Evolutionary conservation across 768 basidiomycete species (phyloP).

Genomic region (Leccinum truebloodii): DNA sequence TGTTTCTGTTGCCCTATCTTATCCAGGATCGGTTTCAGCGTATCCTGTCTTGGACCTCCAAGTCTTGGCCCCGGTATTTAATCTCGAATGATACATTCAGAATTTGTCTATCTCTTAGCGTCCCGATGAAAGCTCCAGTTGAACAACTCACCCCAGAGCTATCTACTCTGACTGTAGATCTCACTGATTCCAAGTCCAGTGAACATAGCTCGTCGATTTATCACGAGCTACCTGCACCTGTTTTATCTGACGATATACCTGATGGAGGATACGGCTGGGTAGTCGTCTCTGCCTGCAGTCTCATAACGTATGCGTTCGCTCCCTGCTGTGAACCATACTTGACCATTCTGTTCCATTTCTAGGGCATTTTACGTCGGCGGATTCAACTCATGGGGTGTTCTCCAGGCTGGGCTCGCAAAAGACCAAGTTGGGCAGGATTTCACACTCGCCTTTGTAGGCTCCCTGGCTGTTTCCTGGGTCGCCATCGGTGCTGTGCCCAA

Average conservation of each 20-base stretch:
- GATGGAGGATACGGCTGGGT: slow-evolving; percentile 39
- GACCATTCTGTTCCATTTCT: not conserved
- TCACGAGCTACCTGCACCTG: not conserved
- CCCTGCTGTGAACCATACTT: not conserved
- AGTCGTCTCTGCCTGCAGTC: slow-evolving; percentile 31
- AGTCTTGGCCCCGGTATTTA: not conserved
- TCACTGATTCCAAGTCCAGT: not conserved
- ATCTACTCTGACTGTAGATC: not conserved
- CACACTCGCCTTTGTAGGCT: slow-evolving; percentile 35
- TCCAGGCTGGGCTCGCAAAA: slow-evolving; percentile 33
- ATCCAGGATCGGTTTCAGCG: not conserved
- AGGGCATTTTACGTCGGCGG: slow-evolving; percentile 32
- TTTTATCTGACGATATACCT: slow-evolving; percentile 18
- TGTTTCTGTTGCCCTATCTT: not conserved
- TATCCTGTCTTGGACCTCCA: not conserved
- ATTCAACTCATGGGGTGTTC: slow-evolving; percentile 34
- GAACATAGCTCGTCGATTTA: not conserved
- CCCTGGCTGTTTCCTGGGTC: slow-evolving; percentile 29
- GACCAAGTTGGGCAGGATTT: slow-evolving; percentile 27
- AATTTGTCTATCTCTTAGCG: not conserved
- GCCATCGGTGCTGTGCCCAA: slow-evolving; percentile 32
- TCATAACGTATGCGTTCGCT: slow-evolving; percentile 25
- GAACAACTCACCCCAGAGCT: slow-evolving; percentile 5
- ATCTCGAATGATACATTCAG: not conserved
- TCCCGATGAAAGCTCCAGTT: slow-evolving; percentile 1